phyloP scores from a whole-genome alignment of 2,329 filamentous ascomycete genomes.

The Teratosphaeria nubilosa region DNA sequence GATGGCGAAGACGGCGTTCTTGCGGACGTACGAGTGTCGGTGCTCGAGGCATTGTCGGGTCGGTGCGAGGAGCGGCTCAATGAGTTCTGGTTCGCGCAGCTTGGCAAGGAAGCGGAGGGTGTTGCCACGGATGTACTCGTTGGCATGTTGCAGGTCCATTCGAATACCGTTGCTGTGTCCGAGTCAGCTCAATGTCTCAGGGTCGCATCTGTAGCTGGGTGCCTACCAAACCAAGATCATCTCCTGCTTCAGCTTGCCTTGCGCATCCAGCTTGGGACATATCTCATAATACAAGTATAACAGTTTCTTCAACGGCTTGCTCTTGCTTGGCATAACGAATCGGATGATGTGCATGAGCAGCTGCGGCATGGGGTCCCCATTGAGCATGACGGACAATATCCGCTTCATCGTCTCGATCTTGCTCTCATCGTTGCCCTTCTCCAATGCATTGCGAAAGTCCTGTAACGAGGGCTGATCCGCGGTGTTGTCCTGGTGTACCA shows the following conservation, averaged over 20 bases:
- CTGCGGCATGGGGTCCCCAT: conserved; percentile 89
- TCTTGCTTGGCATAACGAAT: conserved; percentile 98
- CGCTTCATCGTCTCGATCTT: conserved; percentile 61
- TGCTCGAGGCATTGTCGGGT: conserved; percentile 89
- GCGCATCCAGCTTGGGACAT: conserved; percentile 86
- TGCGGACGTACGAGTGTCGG: conserved; percentile 92
- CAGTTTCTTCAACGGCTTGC: conserved; percentile 92
- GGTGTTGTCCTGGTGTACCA: conserved; percentile 96
- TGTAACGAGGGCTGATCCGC: conserved; percentile 83
- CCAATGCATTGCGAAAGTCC: conserved; percentile 63
- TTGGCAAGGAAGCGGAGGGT: conserved; percentile 98
- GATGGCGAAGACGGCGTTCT: conserved; percentile 93
- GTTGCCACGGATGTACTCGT: conserved; percentile 96
- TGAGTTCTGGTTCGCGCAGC: conserved; percentile 86
- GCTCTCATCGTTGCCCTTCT: conserved; percentile 30
- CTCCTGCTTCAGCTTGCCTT: conserved; percentile 95
- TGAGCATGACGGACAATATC: conserved; percentile 94
- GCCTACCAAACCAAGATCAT: conserved; percentile 96
- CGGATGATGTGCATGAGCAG: conserved; percentile 99
- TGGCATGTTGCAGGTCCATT: conserved; percentile 92
- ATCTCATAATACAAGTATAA: conserved; percentile 99
- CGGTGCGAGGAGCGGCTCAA: conserved; percentile 89
- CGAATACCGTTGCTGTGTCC: conserved; percentile 79
- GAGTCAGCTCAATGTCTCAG: not conserved
- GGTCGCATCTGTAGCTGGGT: not conserved